Evolutionary conservation across 2,329 filamentous ascomycete species (phyloP).

Genomic region (Emmonsiellopsis sp.): DNA sequence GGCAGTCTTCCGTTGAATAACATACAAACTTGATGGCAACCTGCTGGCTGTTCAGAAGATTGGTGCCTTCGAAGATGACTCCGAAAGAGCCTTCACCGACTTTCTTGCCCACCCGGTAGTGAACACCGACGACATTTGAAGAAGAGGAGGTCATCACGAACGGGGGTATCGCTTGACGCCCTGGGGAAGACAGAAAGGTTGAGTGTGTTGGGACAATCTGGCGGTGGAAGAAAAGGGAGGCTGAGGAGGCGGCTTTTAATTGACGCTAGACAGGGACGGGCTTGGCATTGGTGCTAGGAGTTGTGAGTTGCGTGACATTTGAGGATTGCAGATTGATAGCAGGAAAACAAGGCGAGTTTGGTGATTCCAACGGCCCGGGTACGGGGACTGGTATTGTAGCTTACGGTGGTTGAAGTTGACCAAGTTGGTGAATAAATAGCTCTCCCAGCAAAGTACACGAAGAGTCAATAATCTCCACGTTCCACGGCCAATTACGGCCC

Average conservation of each 20-base stretch:
- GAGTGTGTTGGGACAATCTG: not conserved
- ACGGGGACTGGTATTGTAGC: no score
- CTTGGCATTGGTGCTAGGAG: slow-evolving; percentile 1
- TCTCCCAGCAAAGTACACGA: no score
- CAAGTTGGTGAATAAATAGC: no score
- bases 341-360: not conserved
- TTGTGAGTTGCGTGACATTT: not conserved
- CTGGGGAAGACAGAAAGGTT: not conserved
- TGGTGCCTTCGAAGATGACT: slow-evolving; percentile 98
- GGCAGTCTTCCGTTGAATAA: not conserved
- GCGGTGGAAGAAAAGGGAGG: slow-evolving; percentile 9
- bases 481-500: no score
- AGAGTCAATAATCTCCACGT: no score
- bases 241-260: not conserved
- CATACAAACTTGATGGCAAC: slow-evolving; percentile 98
- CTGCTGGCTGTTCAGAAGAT: slow-evolving; percentile 97
- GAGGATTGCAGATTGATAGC: not conserved
- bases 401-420: no score
- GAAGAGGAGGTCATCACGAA: slow-evolving; percentile 71
- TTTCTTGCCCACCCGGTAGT: slow-evolving; percentile 98
- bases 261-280: not conserved
- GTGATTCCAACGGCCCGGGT: no score
- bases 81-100: slow-evolving; percentile 98
- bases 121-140: slow-evolving; percentile 95
- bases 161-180: not conserved